Conservation (phyloP, 2,329 filamentous ascomycete genomes). For the Fusarium sterilihyphosum region DNA sequence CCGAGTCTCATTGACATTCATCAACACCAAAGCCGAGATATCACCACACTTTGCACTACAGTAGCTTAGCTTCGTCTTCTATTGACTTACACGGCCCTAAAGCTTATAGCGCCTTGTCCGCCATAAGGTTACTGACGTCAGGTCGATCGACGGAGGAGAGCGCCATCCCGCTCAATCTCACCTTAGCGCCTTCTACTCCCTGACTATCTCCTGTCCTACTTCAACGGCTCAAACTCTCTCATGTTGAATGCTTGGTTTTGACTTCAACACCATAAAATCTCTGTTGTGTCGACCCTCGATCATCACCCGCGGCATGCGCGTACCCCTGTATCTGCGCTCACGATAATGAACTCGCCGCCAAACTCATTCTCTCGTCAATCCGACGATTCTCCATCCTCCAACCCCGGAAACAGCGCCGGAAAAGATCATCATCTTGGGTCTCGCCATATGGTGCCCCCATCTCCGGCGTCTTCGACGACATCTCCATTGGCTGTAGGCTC, state of each 20-base stretch:
- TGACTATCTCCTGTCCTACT: slow-evolving; percentile 4
- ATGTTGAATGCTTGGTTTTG: neutral
- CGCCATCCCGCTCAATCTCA: slow-evolving; percentile 20
- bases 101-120: slow-evolving; percentile 1
- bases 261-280: neutral
- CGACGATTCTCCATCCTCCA: neutral
- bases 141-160: neutral
- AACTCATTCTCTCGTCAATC: slow-evolving; percentile 29
- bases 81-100: neutral
- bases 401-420: neutral
- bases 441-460: slow-evolving; percentile 37
- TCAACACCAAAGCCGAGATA: neutral
- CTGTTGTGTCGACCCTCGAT: neutral
- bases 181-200: slow-evolving; percentile 19
- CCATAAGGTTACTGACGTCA: slow-evolving; percentile 25
- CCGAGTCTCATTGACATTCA: neutral
- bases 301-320: slow-evolving; percentile 13
- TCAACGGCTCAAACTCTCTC: neutral
- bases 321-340: neutral
- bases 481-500: slow-evolving; percentile 48
- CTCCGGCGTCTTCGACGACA: slow-evolving; percentile 40
- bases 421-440: neutral
- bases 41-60: neutral
- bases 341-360: slow-evolving; percentile 41
- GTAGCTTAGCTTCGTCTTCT: neutral